Evolutionary conservation across 2,329 filamentous ascomycete species (phyloP).

Genomic region (Ilyonectria destructans): DNA sequence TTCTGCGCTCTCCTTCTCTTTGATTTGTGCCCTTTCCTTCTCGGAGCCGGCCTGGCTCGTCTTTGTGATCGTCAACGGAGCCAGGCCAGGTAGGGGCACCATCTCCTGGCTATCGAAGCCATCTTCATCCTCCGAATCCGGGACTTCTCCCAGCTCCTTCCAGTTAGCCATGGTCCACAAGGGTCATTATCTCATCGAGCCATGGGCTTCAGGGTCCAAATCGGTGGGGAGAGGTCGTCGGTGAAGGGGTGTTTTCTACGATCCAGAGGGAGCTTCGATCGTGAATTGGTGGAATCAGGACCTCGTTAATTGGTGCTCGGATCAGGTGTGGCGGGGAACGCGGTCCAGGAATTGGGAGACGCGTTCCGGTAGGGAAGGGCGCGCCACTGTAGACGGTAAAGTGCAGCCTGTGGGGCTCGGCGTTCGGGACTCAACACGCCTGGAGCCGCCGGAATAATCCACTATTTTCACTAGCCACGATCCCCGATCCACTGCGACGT

Average conservation of each 20-base stretch:
- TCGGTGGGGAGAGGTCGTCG: conserved; percentile 16
- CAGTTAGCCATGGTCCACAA: conserved; percentile 61
- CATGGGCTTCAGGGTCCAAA: conserved; percentile 25
- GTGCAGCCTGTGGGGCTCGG: conserved; percentile 27
- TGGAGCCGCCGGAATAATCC: conserved; percentile 14
- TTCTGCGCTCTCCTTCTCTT: conserved; percentile 29
- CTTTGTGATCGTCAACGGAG: conserved; percentile 21
- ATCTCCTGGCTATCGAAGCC: conserved; percentile 58
- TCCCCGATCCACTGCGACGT: conserved; percentile 17
- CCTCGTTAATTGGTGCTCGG: conserved; percentile 41
- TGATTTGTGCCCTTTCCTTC: neutral
- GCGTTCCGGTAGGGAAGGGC: conserved; percentile 43
- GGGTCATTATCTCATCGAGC: conserved; percentile 49
- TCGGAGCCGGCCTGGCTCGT: conserved; percentile 1
- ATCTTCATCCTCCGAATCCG: conserved; percentile 67
- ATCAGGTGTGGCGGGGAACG: conserved; percentile 45
- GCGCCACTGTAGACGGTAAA: conserved; percentile 26
- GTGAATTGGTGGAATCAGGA: conserved; percentile 19
- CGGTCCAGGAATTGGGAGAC: conserved; percentile 47
- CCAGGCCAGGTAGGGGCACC: conserved; percentile 20
- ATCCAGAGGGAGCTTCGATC: conserved; percentile 17
- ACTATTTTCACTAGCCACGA: conserved; percentile 16
- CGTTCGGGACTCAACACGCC: conserved; percentile 16
- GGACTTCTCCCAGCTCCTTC: conserved; percentile 67
- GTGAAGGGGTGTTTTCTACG: conserved; percentile 6